A percentile compares a stretch with the other conserved stretches of the same genome.
Conservation (phyloP, 139 green algal genomes). For the Picochlorum costavermella region DNA sequence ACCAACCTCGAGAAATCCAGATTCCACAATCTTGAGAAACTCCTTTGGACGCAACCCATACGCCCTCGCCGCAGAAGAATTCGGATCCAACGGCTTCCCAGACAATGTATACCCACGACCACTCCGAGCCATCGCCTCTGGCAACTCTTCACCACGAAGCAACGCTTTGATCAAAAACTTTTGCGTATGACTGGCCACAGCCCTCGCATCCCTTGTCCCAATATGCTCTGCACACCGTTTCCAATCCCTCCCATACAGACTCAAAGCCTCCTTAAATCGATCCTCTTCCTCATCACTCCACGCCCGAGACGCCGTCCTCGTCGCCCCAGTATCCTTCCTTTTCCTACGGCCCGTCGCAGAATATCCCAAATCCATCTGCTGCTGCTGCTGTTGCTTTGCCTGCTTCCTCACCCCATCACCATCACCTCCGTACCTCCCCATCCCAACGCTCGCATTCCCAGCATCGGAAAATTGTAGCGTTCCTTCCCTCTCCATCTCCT, state of each 20-base stretch:
- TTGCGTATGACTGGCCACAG: constrained; percentile 60
- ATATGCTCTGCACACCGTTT: constrained; percentile 46
- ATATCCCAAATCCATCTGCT: constrained; percentile 20
- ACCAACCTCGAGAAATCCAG: constrained; percentile 13
- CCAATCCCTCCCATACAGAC: constrained; percentile 58
- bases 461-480: not conserved
- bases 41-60: constrained; percentile 68
- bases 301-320: constrained; percentile 24
- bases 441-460: no score
- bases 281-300: constrained; percentile 68
- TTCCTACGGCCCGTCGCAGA: constrained; percentile 48
- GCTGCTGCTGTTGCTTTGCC: not conserved
- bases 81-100: constrained; percentile 68
- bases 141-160: constrained; percentile 58
- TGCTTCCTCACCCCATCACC: not conserved
- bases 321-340: constrained; percentile 60
- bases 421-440: not conserved
- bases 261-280: constrained; percentile 53
- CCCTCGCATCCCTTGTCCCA: constrained; percentile 45
- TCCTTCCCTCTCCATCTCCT: no score
- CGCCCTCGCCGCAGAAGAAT: constrained; percentile 48
- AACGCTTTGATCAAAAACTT: constrained; percentile 78
- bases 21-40: constrained; percentile 21
- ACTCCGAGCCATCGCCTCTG: constrained; percentile 13
- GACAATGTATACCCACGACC: constrained; percentile 33